Percentiles rank a stretch among this genome's conserved stretches.
Conservation (phyloP, 2,329 filamentous ascomycete species). For the Bipolaris cookei region DNA sequence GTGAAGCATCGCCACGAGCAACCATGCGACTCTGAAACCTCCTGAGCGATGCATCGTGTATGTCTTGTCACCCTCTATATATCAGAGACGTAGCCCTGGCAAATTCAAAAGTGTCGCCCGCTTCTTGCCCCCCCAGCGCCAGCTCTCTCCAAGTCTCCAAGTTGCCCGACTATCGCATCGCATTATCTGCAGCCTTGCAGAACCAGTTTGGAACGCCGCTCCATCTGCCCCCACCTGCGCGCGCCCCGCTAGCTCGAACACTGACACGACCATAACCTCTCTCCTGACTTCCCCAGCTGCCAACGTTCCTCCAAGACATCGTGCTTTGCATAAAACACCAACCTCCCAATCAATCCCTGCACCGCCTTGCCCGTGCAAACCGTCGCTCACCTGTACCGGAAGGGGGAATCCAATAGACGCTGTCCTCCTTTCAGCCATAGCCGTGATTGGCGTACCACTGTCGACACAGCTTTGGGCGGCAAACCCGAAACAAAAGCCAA, state of each 20-base stretch:
- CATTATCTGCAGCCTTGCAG: constrained; percentile 22
- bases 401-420: constrained; percentile 49
- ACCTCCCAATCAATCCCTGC: constrained; percentile 32
- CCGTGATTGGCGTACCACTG: constrained; percentile 48
- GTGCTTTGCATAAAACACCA: constrained; percentile 16
- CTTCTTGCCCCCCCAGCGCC: background rate
- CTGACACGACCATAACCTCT: constrained; percentile 28
- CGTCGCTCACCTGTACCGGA: constrained; percentile 32
- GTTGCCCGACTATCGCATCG: background rate
- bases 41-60: constrained; percentile 24
- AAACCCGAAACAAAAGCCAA: constrained; percentile 42
- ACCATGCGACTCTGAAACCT: constrained; percentile 29
- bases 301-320: constrained; percentile 26
- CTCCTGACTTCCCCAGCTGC: constrained; percentile 29
- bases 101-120: background rate
- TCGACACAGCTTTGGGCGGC: constrained; percentile 46
- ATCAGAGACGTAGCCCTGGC: constrained; percentile 1
- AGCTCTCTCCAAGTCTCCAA: background rate
- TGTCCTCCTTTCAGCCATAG: constrained; percentile 42
- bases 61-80: constrained; percentile 6
- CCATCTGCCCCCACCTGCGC: constrained; percentile 29
- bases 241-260: constrained; percentile 33
- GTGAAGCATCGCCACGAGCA: constrained; percentile 30
- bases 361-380: constrained; percentile 19
- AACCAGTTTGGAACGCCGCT: constrained; percentile 28